phyloP scores from a whole-genome alignment of 139 green algal genomes.

The Deuterostichococcus epilithicus region DNA sequence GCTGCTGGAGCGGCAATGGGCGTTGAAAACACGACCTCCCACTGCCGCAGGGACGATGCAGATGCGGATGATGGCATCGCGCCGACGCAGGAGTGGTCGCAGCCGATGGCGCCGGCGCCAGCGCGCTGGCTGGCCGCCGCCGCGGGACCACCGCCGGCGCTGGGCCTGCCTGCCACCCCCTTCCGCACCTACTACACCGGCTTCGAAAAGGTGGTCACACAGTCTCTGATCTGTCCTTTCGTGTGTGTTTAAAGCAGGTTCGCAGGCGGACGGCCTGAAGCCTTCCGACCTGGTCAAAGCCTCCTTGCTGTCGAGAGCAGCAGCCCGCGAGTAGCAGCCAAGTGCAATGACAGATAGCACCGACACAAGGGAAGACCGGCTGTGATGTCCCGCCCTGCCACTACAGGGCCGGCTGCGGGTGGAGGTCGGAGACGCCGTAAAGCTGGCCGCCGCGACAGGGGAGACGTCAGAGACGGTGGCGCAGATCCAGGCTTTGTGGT shows the following conservation, averaged over 20 bases:
- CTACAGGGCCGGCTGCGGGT: conserved; percentile 9
- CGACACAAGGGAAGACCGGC: too few relatives aligned
- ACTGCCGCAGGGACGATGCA: too few relatives aligned
- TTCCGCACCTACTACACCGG: conserved; percentile 1
- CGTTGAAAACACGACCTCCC: too few relatives aligned
- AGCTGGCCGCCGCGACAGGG: conserved; percentile 8
- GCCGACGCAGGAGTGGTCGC: neutral
- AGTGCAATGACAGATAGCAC: too few relatives aligned
- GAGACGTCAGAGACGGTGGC: conserved; percentile 12
- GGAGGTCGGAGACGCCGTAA: conserved; percentile 10
- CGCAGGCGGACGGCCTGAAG: too few relatives aligned
- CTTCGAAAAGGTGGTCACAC: neutral
- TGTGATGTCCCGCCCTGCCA: too few relatives aligned
- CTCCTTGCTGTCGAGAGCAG: too few relatives aligned
- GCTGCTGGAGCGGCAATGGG: too few relatives aligned
- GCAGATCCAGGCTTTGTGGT: conserved; percentile 21
- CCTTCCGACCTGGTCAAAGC: too few relatives aligned
- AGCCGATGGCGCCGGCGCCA: neutral
- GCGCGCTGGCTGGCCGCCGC: neutral
- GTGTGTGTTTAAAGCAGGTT: too few relatives aligned
- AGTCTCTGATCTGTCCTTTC: too few relatives aligned
- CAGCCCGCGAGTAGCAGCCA: too few relatives aligned
- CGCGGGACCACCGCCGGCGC: neutral
- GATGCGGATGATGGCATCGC: neutral
- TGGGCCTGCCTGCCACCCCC: neutral